Conservation (phyloP, 2,329 filamentous ascomycete species). For the Dendrostoma leiphaemia region DNA sequence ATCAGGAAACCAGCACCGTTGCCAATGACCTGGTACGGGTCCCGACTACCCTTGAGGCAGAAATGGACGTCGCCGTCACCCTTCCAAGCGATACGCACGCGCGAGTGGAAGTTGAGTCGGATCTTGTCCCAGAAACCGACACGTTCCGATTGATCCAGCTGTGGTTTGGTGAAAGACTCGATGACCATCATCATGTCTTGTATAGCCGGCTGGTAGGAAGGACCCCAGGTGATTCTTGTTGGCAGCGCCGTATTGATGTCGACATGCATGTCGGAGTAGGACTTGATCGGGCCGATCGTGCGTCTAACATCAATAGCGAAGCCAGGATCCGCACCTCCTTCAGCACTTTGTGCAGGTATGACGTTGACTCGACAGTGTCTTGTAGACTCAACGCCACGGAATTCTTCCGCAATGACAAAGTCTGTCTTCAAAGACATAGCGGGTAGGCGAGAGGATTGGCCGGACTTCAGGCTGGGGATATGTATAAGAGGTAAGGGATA, state of each 20-base stretch:
- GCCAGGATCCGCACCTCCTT: conserved; percentile 54
- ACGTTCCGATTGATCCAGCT: conserved; percentile 86
- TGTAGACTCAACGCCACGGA: conserved; percentile 74
- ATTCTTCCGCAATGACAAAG: conserved; percentile 96
- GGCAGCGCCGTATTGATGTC: conserved; percentile 92
- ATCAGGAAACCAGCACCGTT: conserved; percentile 94
- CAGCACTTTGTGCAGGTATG: conserved; percentile 66
- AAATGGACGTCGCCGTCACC: conserved; percentile 95
- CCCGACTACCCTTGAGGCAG: conserved; percentile 84
- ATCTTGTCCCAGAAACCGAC: conserved; percentile 99
- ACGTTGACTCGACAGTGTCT: conserved; percentile 81
- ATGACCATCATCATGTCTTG: conserved; percentile 99
- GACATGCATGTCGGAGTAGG: conserved; percentile 87
- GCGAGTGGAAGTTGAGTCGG: conserved; percentile 87
- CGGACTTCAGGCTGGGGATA: conserved; percentile 76
- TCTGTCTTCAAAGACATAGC: conserved; percentile 83
- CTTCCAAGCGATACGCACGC: conserved; percentile 86
- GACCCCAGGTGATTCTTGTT: conserved; percentile 94
- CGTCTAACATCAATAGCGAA: conserved; percentile 85
- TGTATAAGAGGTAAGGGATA: conserved; percentile 92
- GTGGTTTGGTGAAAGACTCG: conserved; percentile 95
- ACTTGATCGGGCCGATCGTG: conserved; percentile 93
- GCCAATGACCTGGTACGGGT: conserved; percentile 90
- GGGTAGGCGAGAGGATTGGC: conserved; percentile 76
- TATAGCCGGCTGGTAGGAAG: conserved; percentile 94